Conservation (phyloP, 2,329 filamentous ascomycete genomes). For the Metarhizium anisopliae region DNA sequence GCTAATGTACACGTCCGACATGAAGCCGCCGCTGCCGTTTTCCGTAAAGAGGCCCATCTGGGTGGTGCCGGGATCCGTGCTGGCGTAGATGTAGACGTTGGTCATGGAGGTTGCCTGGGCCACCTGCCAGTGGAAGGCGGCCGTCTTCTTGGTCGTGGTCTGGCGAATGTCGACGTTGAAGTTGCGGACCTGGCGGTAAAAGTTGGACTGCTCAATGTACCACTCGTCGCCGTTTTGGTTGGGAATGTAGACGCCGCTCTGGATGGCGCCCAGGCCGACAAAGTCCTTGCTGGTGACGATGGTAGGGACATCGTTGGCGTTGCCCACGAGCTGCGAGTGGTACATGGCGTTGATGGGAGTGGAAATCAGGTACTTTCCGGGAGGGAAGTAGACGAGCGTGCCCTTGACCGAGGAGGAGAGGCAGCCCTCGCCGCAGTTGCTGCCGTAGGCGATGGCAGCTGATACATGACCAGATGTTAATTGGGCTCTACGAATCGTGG, state of each 20-base stretch:
- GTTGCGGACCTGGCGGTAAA: slow-evolving; percentile 57
- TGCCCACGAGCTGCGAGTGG: slow-evolving; percentile 4
- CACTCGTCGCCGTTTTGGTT: slow-evolving; percentile 1
- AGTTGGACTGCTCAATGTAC: slow-evolving; percentile 19
- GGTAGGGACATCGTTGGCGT: neutral
- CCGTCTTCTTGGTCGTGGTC: slow-evolving; percentile 35
- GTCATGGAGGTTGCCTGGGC: slow-evolving; percentile 28
- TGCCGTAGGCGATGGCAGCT: neutral
- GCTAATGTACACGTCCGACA: slow-evolving; percentile 53
- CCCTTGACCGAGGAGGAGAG: slow-evolving; percentile 1
- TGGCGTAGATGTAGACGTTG: neutral
- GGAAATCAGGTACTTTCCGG: slow-evolving; percentile 3
- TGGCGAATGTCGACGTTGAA: slow-evolving; percentile 30
- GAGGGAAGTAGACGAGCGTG: slow-evolving; percentile 2
- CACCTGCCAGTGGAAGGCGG: slow-evolving; percentile 53
- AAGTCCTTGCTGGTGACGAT: neutral
- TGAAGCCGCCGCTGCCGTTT: slow-evolving; percentile 28
- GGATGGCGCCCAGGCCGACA: neutral
- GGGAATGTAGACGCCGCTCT: slow-evolving; percentile 5
- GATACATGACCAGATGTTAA: neutral
- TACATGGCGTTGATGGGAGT: slow-evolving; percentile 3
- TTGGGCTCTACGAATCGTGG: too few species aligned
- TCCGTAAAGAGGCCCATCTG: slow-evolving; percentile 16
- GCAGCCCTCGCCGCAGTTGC: slow-evolving; percentile 2
- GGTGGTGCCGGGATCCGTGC: neutral